Base-by-base conservation (phyloP, 2,329 filamentous ascomycete species). In the Botrytis paeoniae region DNA sequence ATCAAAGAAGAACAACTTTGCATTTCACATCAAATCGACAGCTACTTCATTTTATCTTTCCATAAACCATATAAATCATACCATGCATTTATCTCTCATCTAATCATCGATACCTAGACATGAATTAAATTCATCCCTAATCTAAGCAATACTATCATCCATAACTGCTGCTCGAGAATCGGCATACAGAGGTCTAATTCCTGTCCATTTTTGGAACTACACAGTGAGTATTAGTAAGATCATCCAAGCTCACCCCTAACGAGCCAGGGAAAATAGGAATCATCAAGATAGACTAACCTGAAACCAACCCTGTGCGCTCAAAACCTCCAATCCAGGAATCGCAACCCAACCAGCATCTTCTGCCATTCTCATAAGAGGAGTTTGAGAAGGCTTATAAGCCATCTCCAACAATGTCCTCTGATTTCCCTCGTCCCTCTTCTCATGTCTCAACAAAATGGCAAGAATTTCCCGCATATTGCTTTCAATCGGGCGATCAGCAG, bases 311-410 rank as follows among this genome's bases (percentile, higher is more conserved):
- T 99, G 96, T 8, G 93, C 93, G 74, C 94, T 90, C 72, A 99
- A 85, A 43, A 96, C 94, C 82, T 99, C 96, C 57, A 98, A 83
- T 0, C 96, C 96, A 12, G 94, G 91, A 75, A 98, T 91, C 2
- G 92, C 94, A 72, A 84, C 87, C 96, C 96, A 99, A 4, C 91
- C 91, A 20, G 88, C 88, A 77, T 92, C 88, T 78, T 90, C 86
- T 3, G 95, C 95, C 80, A 98, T 84, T 80, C 92, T 88, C 90
- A 98, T 98, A 77, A 97, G 83, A 12, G 91, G 89, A 7, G 96
- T 99, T 70, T 93, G 87, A 0, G 88, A 85, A 32, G 96, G 96
- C 82, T 95, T 97, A 83, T 99, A 99, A 2, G 96, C 95, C 95
- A 99, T 97, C 82, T 99, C 96, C 5, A 98, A 84, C 74, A 98